Evolutionary conservation across 2,329 filamentous ascomycete genomes (phyloP).

Genomic region (Dactylellina haptotyla): DNA sequence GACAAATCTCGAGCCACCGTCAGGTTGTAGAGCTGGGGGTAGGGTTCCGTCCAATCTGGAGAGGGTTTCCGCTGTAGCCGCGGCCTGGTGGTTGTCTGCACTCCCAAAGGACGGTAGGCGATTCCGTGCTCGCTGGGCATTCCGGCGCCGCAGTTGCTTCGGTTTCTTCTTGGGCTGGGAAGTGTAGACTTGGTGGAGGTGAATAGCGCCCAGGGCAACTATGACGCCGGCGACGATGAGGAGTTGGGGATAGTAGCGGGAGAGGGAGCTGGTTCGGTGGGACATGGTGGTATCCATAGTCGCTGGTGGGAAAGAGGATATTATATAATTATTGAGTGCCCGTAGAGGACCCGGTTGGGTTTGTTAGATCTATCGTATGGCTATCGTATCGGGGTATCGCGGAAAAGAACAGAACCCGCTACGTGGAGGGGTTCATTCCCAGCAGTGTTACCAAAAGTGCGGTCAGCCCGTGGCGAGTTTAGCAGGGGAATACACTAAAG

Average conservation of each 20-base stretch:
- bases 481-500: too few relatives aligned
- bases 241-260: slow-evolving; percentile 54
- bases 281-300: slow-evolving; percentile 23
- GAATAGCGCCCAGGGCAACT: slow-evolving; percentile 54
- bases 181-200: slow-evolving; percentile 56
- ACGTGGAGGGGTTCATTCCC: too few relatives aligned
- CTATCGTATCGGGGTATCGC: too few relatives aligned
- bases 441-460: too few relatives aligned
- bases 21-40: slow-evolving; percentile 8
- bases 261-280: slow-evolving; percentile 44
- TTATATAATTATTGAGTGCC: too few relatives aligned
- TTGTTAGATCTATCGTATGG: too few relatives aligned
- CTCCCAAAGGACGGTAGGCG: slow-evolving; percentile 44
- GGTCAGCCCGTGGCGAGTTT: too few relatives aligned
- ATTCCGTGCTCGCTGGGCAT: slow-evolving; percentile 56
- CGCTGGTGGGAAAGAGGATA: not conserved
- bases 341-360: too few relatives aligned
- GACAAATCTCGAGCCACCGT: slow-evolving; percentile 31
- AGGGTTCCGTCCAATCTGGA: slow-evolving; percentile 38
- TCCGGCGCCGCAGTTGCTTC: slow-evolving; percentile 56
- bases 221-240: slow-evolving; percentile 55
- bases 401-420: too few relatives aligned
- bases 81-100: slow-evolving; percentile 34
- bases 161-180: slow-evolving; percentile 45
- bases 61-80: slow-evolving; percentile 33